These are phyloP conservation scores for Globisporangium yorkense DNA, from an alignment of 352 stramenopile species.

Conservation along the genomic window DNA sequence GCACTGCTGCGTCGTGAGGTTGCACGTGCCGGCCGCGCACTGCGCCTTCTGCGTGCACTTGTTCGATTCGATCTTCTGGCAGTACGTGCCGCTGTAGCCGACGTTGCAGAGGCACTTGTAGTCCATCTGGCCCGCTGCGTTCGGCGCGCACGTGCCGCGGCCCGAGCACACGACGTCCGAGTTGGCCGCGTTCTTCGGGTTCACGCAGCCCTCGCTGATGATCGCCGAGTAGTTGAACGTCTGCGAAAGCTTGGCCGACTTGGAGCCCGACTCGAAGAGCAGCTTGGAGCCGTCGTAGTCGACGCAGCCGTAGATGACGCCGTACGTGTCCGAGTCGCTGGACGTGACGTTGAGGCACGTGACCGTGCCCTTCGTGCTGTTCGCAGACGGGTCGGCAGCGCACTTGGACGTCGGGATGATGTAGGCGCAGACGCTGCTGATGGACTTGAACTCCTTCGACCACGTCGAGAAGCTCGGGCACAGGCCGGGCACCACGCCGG, in stretches of 20 bases:
- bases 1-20: slow-evolving; percentile 57
- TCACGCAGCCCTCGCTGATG: slow-evolving; percentile 52
- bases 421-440: slow-evolving; percentile 68
- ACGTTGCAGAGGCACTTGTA: slow-evolving; percentile 71
- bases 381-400: slow-evolving; percentile 21
- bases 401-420: slow-evolving; percentile 53
- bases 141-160: slow-evolving; percentile 56
- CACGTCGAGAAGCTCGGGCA: slow-evolving; percentile 77
- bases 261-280: slow-evolving; percentile 41
- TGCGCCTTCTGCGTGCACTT: slow-evolving; percentile 57
- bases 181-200: slow-evolving; percentile 36
- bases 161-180: slow-evolving; percentile 73
- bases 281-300: slow-evolving; percentile 62
- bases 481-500: slow-evolving; percentile 41
- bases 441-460: slow-evolving; percentile 50
- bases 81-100: slow-evolving; percentile 74
- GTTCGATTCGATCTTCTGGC: slow-evolving; percentile 69
- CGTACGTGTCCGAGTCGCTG: slow-evolving; percentile 21
- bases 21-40: slow-evolving; percentile 59
- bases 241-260: slow-evolving; percentile 42
- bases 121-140: slow-evolving; percentile 30
- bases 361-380: slow-evolving; percentile 35
- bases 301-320: slow-evolving; percentile 75
- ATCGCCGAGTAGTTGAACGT: slow-evolving; percentile 59
- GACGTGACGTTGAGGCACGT: slow-evolving; percentile 21